Evolutionary conservation across 2,329 filamentous ascomycete species (phyloP), one percentile per base, ranked within the genome.

Genomic region (Orbilia oligospora): DNA sequence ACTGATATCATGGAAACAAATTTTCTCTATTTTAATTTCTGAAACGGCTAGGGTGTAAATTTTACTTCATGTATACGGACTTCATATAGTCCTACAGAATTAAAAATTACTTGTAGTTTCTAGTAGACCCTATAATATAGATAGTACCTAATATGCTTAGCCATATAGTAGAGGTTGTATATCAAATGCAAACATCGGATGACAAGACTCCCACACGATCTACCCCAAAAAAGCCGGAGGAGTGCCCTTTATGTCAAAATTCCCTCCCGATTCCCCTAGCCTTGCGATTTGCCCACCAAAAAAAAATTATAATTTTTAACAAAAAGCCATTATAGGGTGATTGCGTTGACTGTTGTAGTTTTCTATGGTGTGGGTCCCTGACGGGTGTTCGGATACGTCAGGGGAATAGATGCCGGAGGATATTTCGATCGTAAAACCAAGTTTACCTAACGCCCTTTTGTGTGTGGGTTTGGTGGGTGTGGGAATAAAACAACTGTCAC

Each of bases 351-450:
- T 72, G 58, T 72, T 73, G 61, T 27, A 66, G 27, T 58, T 44
- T 65, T 18, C 46, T 30, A 46, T 10, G 4, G 65, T 41, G 70
- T 73, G 70, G 70, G 63, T 73, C 70, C 41, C 18, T 3, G 6
- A 73, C 61, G 70, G 70, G 49, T 73, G 61, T 67, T 73, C 70
- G 70, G 70, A 66, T 58, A 61, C 61, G 70, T 67, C 61, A 73
- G 70, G 61, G 70, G 69, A 51, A 64, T 10, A 63, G 22, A 22
- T 51, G 27, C 53, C 51, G 70, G 70, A 66, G 38, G 61, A 61
- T 66, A 58, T 22, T 38, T 61, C 56, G 61, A 66, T 65, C 68
- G 33, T 55, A 55, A 55, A 41, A 41, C 38, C n/a, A 41, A 55
- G 51, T 46, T 55, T 18, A 8, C 24, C 12, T 51, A 55, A 55